Evolutionary conservation across 2,329 filamentous ascomycete genomes (phyloP), one percentile per base, ranked within the genome.

Genomic region (Didymella arachidicola): DNA sequence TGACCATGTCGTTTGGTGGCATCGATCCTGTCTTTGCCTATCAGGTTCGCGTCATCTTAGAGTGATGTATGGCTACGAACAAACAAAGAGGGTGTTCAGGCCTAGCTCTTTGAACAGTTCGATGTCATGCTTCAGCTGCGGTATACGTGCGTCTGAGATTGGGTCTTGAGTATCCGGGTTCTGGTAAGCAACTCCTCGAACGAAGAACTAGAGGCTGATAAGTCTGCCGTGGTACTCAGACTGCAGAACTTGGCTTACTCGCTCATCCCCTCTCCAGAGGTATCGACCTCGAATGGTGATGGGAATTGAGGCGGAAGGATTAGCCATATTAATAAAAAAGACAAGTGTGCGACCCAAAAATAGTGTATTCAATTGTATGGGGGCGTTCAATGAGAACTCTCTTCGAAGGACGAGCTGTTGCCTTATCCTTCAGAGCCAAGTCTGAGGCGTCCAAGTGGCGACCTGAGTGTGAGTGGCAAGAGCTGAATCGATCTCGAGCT

Each of bases 11-110:
- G 18, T 36, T 63, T 63, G n/a, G 52, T 55, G 30, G 38, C 36
- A 7, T 63, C 59, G 11, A 63, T 42, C 11, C 1, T 44, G 30
- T 63, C 58, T 63, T 32, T 18, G 4, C 11, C 8, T 49, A 18
- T 60, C 12, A 56, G 57, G 36, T 53, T 36, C 14, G 25, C 27
- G n/a, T 36, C 4, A 11, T 48, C 10, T 6, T 16, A 30, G 16
- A 3, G n/a, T 38, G 16, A 30, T 11, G 25, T 14, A 25, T 34
- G 14, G 7, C 27, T 32, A 53, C 61, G 14, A 25, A 59, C 55
- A 63, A 30, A 63, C 46, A 22, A 57, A 57, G 2, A 64, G 41
- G 11, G 59, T 60, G 16, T 62, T 57, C 34, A 64, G 11, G 3
- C 59, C 56, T 1, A 64, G 32, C 19, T 61, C 61, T 18, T 55